Evolutionary conservation across 2,329 filamentous ascomycete genomes (phyloP).

Genomic region (Scleromitrula shiraiana): DNA sequence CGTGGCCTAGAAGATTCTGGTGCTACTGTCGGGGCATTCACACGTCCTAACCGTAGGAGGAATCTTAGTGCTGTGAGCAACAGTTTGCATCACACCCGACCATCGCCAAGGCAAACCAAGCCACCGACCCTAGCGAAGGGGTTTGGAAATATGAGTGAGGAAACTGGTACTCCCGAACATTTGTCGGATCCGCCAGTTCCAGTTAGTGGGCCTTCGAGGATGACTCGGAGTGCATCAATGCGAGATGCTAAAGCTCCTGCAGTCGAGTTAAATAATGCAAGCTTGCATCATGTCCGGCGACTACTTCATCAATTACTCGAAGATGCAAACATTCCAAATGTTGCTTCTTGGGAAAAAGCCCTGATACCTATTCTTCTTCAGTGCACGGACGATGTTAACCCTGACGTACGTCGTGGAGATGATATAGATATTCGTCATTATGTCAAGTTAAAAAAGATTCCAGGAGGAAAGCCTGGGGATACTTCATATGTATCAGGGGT

Average conservation of each 20-base stretch:
- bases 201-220: conserved; percentile 32
- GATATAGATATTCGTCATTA: conserved; percentile 97
- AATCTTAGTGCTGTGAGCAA: conserved; percentile 81
- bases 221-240: conserved; percentile 78
- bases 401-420: conserved; percentile 82
- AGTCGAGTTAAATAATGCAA: conserved; percentile 81
- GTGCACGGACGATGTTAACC: conserved; percentile 90
- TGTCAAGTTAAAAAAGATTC: conserved; percentile 94
- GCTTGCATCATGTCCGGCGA: conserved; percentile 78
- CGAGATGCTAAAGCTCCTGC: conserved; percentile 64
- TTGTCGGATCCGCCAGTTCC: conserved; percentile 15
- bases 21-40: conserved; percentile 48
- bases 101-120: conserved; percentile 55
- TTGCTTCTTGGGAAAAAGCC: conserved; percentile 78
- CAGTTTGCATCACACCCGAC: conserved; percentile 53
- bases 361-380: conserved; percentile 83
- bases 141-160: conserved; percentile 30
- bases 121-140: conserved; percentile 31
- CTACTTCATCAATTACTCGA: conserved; percentile 75
- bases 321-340: conserved; percentile 66
- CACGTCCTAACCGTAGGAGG: conserved; percentile 60
- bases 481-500: conserved; percentile 95
- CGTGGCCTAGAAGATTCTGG: conserved; percentile 57
- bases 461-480: conserved; percentile 80
- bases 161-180: conserved; percentile 16